Evolutionary conservation across 1,284 basidiomycete species (phyloP).

Genomic region (Ceratobasidium sp.): DNA sequence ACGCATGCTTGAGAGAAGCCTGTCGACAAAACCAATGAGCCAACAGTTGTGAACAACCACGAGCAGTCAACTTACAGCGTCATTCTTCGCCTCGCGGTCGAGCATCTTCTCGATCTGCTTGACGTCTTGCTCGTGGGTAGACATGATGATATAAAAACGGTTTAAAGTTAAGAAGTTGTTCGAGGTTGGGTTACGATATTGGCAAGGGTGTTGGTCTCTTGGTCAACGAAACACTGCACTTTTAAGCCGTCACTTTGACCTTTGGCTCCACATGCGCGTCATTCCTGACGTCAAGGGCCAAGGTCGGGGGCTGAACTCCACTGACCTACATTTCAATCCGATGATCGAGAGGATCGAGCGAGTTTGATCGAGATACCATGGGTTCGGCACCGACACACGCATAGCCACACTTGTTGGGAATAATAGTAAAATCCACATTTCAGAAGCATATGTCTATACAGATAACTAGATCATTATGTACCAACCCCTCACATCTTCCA

Average conservation of each 20-base stretch:
- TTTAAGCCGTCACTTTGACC: neutral
- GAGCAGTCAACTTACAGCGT: conserved; percentile 15
- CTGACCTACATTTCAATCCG: conserved; percentile 4
- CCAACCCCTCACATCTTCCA: conserved; percentile 40
- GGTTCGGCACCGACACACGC: neutral
- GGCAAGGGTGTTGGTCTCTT: neutral
- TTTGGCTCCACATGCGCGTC: conserved; percentile 1
- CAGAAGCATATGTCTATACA: conserved; percentile 19
- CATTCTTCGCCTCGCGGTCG: conserved; percentile 40
- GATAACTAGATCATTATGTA: neutral
- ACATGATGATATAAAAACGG: conserved; percentile 10
- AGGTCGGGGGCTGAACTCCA: neutral
- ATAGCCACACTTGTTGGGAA: conserved; percentile 13
- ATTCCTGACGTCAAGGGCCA: conserved; percentile 17
- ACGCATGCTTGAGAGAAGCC: conserved; percentile 29
- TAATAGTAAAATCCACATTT: conserved; percentile 3
- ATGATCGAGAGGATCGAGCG: conserved; percentile 38
- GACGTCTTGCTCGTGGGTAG: conserved; percentile 37
- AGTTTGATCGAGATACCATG: conserved; percentile 5
- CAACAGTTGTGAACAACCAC: too few relatives aligned
- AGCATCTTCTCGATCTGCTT: conserved; percentile 45
- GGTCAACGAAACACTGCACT: too few relatives aligned
- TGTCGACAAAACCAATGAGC: neutral
- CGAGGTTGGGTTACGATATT: neutral
- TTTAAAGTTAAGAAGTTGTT: neutral